Percentiles rank a stretch among this genome's conserved stretches.
phyloP scores from a whole-genome alignment of 192 early-diverging fungal genomes.

The Coemansia sp. region DNA sequence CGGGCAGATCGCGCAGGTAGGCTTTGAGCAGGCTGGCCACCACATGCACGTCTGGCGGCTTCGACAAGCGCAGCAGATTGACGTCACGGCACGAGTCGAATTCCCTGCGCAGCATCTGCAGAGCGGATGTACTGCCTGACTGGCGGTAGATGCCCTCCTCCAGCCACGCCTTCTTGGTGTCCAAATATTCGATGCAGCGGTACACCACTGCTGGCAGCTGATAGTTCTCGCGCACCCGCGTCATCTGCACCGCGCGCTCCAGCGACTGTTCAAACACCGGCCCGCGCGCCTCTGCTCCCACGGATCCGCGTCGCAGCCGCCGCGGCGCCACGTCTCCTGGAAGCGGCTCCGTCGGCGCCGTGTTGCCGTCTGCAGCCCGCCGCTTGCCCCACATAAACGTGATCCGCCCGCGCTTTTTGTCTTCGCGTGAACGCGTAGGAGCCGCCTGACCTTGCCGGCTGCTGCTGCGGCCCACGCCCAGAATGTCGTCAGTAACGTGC shows the following conservation, averaged over 20 bases:
- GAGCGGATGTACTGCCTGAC: slow-evolving; percentile 71
- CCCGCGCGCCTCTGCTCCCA: slow-evolving; percentile 26
- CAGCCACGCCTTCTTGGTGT: slow-evolving; percentile 79
- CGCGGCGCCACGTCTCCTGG: slow-evolving; percentile 21
- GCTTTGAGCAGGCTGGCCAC: slow-evolving; percentile 90
- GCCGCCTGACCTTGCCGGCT: neutral
- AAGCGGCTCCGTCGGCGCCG: slow-evolving; percentile 6
- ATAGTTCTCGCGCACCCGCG: slow-evolving; percentile 70
- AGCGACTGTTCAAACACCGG: slow-evolving; percentile 85
- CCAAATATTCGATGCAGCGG: slow-evolving; percentile 94
- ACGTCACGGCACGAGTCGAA: slow-evolving; percentile 67
- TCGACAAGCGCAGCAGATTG: slow-evolving; percentile 48
- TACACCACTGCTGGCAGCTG: slow-evolving; percentile 88
- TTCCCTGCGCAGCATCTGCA: slow-evolving; percentile 72
- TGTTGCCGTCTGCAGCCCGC: slow-evolving; percentile 24
- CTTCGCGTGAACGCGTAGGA: slow-evolving; percentile 40
- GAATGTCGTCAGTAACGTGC: slow-evolving; percentile 50
- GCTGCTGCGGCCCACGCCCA: slow-evolving; percentile 41
- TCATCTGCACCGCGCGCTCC: slow-evolving; percentile 71
- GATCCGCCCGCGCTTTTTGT: slow-evolving; percentile 56
- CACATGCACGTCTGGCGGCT: slow-evolving; percentile 88
- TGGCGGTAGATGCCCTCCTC: slow-evolving; percentile 97
- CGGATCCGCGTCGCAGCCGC: slow-evolving; percentile 48
- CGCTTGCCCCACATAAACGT: slow-evolving; percentile 57
- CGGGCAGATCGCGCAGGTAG: slow-evolving; percentile 85